Base-by-base conservation (phyloP, 192 early-diverging fungal species). In the Coemansia sp. region DNA sequence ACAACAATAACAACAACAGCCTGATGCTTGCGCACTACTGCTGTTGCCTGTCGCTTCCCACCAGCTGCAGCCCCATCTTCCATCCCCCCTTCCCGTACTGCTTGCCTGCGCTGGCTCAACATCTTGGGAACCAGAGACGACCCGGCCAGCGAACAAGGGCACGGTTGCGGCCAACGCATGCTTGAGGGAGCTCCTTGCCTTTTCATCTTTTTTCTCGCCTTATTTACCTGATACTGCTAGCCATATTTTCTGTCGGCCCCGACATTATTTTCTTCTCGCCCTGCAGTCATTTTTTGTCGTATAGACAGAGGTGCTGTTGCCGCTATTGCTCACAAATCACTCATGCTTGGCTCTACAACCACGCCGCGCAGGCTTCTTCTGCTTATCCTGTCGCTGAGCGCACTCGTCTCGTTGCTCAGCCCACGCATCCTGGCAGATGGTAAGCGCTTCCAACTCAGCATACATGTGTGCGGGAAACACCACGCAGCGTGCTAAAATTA, bases 41-140 rank as follows among this genome's bases (percentile, higher is more conserved):
- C 60, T 62, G 46, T 48, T 50, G 14, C 46, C 27, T 14, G 46
- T 24, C 46, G 38, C 21, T 53, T 62, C 60, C 60, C 60, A 62
- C 53, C 60, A 62, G 36, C 48, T 21, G 35, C 44, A 62, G n/a
- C 48, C 26, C 10, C 10, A 46, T 15, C 32, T n/a, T n/a, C n/a
- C n/a, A n/a, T n/a, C 32, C 18, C 39, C 26, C 42, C 42, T 48
- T 26, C 46, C 46, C 24, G 46, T 50, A 50, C 46, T 26, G 46
- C 24, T 50, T 27, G 46, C 22, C 15, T 27, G 22, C 26, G 46
- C 24, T 50, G 46, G 46, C 46, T 19, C 12, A 3, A 24, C 46
- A 24, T 9, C 21, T 44, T 44, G 42, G 42, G 42, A 48, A 15
- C 44, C 14, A 26, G 12, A 26, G 24, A 27, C 22, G 24, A 50